Evolutionary conservation across 495 filamentous ascomycete genomes (phyloP), one percentile per base, ranked within the genome.

Genomic region (Copromyces sp.): DNA sequence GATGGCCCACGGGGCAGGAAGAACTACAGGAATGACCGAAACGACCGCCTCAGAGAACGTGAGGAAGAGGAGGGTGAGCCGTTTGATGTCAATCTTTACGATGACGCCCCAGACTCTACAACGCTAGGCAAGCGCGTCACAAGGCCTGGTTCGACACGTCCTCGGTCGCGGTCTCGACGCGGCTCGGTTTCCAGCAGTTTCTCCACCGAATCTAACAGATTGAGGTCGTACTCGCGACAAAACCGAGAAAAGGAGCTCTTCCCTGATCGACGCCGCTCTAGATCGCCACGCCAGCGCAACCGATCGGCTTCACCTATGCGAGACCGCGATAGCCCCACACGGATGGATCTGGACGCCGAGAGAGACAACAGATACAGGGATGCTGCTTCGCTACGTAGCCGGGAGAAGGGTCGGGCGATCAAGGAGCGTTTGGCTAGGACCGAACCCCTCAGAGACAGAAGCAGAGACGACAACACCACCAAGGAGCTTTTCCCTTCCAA

Each of bases 71-170:
- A 87, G 5, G 86, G 86, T 69, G 84, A 87, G 17, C 79, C 80
- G 1, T 93, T 94, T 76, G 89, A 90, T 74, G 91, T 87, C 32
- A 91, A 85, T 72, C 89, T 97, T 80, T 97, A 96, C 74, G 94
- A 94, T 74, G 94, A 96, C 1, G 35, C 35, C 35, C 35, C 35
- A 71, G 83, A 88, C 73, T 77, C 82, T 69, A 78, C 74, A 9
- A 76, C 83, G 1, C 69, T 83, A 17, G 81, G 81, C 17, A 77
- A 76, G 70, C 79, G 83, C 35, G 71, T 77, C 32, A 41, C 75
- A 65, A 65, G 53, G 53, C 53, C 53, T 32, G 14, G 29, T 4
- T 65, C 53, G 7, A 37, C 53, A 65, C 8, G 69, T 16, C 73
- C 77, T 68, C 72, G 70, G 17, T 75, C 77, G 32, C 77, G 73